These are phyloP conservation scores for Rhodotorula graminis DNA, from an alignment of 768 basidiomycete species.

Conservation along the genomic window DNA sequence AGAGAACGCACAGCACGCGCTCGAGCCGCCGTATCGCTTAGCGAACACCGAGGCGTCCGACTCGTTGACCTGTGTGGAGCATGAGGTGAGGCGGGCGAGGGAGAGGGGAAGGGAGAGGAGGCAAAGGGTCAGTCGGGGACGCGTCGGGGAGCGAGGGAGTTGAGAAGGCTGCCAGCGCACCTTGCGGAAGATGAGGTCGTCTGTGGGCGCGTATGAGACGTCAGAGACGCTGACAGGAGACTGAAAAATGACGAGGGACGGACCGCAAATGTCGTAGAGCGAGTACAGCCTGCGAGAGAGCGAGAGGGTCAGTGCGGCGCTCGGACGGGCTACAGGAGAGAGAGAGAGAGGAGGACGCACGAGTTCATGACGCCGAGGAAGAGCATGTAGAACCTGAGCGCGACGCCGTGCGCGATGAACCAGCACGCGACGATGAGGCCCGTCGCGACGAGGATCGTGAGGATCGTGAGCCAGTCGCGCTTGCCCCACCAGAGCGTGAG, in stretches of 20 bases:
- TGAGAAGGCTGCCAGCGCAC: conserved; percentile 69
- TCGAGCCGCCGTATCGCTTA: conserved; percentile 55
- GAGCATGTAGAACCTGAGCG: conserved; percentile 58
- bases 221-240: too few relatives aligned
- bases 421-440: conserved; percentile 71
- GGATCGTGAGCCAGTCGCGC: conserved; percentile 61
- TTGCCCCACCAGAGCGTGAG: conserved; percentile 56
- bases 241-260: too few relatives aligned
- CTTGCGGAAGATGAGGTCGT: conserved; percentile 53
- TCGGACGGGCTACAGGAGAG: too few relatives aligned
- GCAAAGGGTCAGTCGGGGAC: not conserved
- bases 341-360: conserved; percentile 54
- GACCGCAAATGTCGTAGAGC: too few relatives aligned
- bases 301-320: not conserved
- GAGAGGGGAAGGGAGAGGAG: too few relatives aligned
- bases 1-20: not conserved
- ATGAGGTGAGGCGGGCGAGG: too few relatives aligned
- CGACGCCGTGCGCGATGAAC: conserved; percentile 67
- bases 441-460: conserved; percentile 69
- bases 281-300: too few relatives aligned
- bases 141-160: conserved; percentile 43
- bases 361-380: conserved; percentile 35
- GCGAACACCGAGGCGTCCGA: conserved; percentile 84
- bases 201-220: not conserved
- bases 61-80: conserved; percentile 59